Conservation (phyloP, 352 stramenopile species). For the Phytophthora palmivora region DNA sequence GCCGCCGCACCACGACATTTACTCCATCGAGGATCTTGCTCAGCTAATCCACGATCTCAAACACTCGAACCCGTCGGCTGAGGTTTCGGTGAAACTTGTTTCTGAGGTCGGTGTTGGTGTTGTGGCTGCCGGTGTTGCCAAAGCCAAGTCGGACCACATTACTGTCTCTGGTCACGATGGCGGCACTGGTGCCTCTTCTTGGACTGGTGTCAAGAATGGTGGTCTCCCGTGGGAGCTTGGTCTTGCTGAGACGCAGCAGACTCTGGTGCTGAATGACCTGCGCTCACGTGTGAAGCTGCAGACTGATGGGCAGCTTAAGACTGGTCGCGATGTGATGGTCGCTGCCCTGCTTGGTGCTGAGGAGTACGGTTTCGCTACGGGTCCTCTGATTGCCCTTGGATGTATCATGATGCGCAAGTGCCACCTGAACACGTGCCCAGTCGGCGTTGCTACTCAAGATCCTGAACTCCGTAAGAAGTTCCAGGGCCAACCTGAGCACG, state of each 20-base stretch:
- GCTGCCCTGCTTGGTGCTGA: conserved; percentile 95
- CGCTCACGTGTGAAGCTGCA: conserved; percentile 94
- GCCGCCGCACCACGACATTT: conserved; percentile 98
- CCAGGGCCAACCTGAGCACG: conserved; percentile 95
- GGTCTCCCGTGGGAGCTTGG: conserved; percentile 96
- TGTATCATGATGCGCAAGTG: conserved; percentile 99
- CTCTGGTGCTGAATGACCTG: conserved; percentile 96
- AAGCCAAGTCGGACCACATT: conserved; percentile 95
- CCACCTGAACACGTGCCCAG: conserved; percentile 97
- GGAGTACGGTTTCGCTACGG: conserved; percentile 96
- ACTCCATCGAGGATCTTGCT: conserved; percentile 98
- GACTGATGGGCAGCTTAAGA: conserved; percentile 97
- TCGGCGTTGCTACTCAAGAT: conserved; percentile 98
- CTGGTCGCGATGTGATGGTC: conserved; percentile 93
- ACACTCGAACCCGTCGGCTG: conserved; percentile 93
- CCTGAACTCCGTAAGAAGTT: conserved; percentile 97
- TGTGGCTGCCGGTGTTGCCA: conserved; percentile 92
- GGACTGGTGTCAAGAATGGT: conserved; percentile 95
- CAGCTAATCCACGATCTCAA: conserved; percentile 99
- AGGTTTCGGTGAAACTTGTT: conserved; percentile 97
- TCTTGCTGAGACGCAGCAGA: conserved; percentile 97
- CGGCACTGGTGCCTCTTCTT: conserved; percentile 95
- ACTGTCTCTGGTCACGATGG: conserved; percentile 96
- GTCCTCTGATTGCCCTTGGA: conserved; percentile 94
- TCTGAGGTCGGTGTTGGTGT: conserved; percentile 97